Percentiles rank a stretch among this genome's conserved stretches.
phyloP scores from a whole-genome alignment of 306 rosid species.

The Malus asiatica region DNA sequence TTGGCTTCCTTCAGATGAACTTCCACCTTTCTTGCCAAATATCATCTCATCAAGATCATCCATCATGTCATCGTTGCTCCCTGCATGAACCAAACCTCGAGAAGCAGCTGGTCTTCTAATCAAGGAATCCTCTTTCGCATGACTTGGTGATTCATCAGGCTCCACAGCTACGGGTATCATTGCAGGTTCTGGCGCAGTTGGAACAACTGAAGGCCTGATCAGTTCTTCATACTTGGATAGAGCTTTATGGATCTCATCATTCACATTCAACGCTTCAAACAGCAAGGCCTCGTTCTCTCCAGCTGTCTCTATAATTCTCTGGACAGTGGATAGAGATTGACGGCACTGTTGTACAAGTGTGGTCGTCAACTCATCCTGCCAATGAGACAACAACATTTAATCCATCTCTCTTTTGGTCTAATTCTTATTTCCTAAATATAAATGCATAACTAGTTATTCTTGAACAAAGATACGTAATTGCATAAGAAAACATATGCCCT shows the following conservation, averaged over 20 bases:
- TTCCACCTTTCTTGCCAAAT: slow-evolving; percentile 74
- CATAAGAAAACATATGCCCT: neutral
- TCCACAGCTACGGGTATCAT: slow-evolving; percentile 96
- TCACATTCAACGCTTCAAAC: slow-evolving; percentile 88
- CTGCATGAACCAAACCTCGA: slow-evolving; percentile 48
- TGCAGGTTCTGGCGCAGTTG: slow-evolving; percentile 75
- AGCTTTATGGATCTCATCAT: slow-evolving; percentile 86
- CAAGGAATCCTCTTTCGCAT: slow-evolving; percentile 56
- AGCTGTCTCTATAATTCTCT: slow-evolving; percentile 67
- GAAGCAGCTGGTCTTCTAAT: slow-evolving; percentile 70
- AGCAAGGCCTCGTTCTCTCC: slow-evolving; percentile 92
- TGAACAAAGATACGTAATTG: neutral
- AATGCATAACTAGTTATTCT: neutral
- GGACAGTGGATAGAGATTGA: slow-evolving; percentile 56
- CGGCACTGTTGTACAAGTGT: slow-evolving; percentile 90
- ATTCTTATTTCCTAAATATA: neutral
- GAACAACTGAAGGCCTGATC: slow-evolving; percentile 41
- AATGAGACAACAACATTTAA: neutral
- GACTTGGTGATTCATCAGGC: slow-evolving; percentile 81
- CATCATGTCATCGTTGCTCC: slow-evolving; percentile 83
- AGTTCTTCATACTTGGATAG: slow-evolving; percentile 71
- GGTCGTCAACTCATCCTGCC: slow-evolving; percentile 89
- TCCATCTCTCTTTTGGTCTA: neutral
- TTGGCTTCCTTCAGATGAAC: slow-evolving; percentile 42
- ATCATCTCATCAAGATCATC: slow-evolving; percentile 99